phyloP scores from a whole-genome alignment of 2,329 filamentous ascomycete species.

The Lasiodiplodia hormozganensis region DNA sequence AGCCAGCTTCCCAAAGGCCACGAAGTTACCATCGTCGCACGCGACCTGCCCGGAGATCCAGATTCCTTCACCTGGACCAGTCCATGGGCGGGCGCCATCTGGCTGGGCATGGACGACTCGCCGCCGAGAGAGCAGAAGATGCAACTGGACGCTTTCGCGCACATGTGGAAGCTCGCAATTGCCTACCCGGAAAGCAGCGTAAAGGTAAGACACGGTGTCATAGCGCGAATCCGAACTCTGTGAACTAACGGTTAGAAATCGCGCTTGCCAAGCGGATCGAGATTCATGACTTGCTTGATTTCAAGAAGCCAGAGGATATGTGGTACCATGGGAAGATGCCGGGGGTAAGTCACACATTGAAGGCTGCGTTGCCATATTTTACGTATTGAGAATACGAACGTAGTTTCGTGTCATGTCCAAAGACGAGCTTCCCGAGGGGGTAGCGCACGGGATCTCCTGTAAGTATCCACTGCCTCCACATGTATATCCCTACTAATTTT shows the following conservation, averaged over 20 bases:
- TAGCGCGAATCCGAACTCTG: too few relatives aligned
- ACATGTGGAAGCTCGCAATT: conserved; percentile 30
- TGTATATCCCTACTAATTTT: neutral
- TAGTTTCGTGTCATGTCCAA: conserved; percentile 28
- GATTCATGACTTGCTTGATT: conserved; percentile 31
- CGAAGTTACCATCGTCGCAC: conserved; percentile 42
- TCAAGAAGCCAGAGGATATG: conserved; percentile 26
- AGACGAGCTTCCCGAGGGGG: conserved; percentile 30
- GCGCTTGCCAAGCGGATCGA: conserved; percentile 17
- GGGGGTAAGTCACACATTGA: neutral
- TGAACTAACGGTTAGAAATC: too few relatives aligned
- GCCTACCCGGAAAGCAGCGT: conserved; percentile 32
- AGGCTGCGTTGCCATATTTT: too few relatives aligned
- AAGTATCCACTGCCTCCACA: neutral
- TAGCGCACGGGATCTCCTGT: neutral
- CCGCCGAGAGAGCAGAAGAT: conserved; percentile 37
- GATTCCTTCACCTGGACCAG: conserved; percentile 37
- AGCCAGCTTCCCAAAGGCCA: conserved; percentile 38
- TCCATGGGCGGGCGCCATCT: conserved; percentile 44
- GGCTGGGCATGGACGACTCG: conserved; percentile 35
- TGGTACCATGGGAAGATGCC: conserved; percentile 30
- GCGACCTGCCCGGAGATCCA: conserved; percentile 36
- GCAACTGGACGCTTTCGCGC: conserved; percentile 36
- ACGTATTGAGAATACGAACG: neutral
- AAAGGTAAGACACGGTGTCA: neutral